These are phyloP conservation scores for Pseudogymnoascus sp. DNA, from an alignment of 2,329 filamentous ascomycete genomes.

Conservation along the genomic window DNA sequence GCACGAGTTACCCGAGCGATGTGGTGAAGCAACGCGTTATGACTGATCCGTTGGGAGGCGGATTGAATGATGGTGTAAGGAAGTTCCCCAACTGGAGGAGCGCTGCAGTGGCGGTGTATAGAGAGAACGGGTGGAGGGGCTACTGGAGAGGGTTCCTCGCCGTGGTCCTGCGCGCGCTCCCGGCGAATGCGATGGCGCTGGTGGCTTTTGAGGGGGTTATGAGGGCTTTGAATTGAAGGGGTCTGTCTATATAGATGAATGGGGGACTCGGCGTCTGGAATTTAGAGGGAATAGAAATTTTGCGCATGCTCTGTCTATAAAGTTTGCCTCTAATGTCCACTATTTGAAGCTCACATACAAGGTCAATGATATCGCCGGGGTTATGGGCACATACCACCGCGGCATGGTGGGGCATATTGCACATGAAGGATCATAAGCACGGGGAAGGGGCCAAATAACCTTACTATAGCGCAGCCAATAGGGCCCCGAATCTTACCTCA, in stretches of 20 bases:
- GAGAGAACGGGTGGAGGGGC: conserved; percentile 67
- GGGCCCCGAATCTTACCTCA: not conserved
- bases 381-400: not conserved
- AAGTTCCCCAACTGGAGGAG: conserved; percentile 72
- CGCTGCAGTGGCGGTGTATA: conserved; percentile 70
- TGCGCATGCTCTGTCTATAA: not conserved
- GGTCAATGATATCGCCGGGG: not conserved
- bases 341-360: not conserved
- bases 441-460: not conserved
- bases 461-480: not conserved
- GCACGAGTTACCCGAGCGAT: conserved; percentile 84
- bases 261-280: not conserved
- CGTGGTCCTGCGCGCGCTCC: conserved; percentile 84
- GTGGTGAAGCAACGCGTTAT: conserved; percentile 96
- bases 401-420: not conserved
- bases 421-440: not conserved
- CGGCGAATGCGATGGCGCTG: conserved; percentile 89
- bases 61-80: conserved; percentile 58
- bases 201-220: conserved; percentile 91
- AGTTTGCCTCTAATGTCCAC: not conserved
- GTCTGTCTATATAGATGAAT: not conserved
- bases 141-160: conserved; percentile 97
- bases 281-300: not conserved
- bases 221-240: conserved; percentile 52
- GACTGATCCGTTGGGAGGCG: conserved; percentile 80